Percentiles rank a stretch among this genome's conserved stretches.
phyloP scores from a whole-genome alignment of 768 basidiomycete genomes.

The Vararia minispora region DNA sequence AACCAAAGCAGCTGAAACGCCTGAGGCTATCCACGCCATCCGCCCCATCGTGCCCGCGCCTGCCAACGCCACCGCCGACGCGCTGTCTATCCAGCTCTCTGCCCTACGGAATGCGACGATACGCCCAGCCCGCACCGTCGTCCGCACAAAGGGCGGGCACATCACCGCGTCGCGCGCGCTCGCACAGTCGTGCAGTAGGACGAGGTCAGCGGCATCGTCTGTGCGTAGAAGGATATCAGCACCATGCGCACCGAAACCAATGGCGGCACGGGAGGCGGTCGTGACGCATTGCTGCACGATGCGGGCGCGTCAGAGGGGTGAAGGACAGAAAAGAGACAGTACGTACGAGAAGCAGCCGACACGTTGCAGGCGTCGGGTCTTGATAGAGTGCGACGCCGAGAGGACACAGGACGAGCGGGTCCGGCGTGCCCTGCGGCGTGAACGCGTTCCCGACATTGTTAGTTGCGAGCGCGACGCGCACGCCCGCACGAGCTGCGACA shows the following conservation, averaged over 20 bases:
- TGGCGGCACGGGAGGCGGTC: conserved; percentile 38
- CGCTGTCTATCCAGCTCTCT: conserved; percentile 28
- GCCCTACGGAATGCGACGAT: conserved; percentile 31
- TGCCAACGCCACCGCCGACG: too few relatives aligned
- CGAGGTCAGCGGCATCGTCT: conserved; percentile 44
- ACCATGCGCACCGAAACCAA: conserved; percentile 24
- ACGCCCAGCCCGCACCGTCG: conserved; percentile 35
- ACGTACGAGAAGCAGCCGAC: conserved; percentile 37
- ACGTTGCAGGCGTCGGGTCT: conserved; percentile 35
- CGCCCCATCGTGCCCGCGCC: too few relatives aligned
- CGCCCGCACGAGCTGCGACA: conserved; percentile 30
- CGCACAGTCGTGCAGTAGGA: conserved; percentile 40
- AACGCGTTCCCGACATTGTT: conserved; percentile 62
- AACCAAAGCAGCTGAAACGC: too few relatives aligned
- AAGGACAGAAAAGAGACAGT: conserved; percentile 2
- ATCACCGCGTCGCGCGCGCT: conserved; percentile 36
- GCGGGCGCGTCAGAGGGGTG: not conserved
- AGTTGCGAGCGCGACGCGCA: conserved; percentile 44
- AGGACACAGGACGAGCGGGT: conserved; percentile 48
- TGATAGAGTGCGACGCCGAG: conserved; percentile 53
- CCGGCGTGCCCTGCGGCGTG: conserved; percentile 55
- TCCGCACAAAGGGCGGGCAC: conserved; percentile 37
- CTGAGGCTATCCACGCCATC: too few relatives aligned
- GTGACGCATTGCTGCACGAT: conserved; percentile 36
- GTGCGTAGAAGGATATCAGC: conserved; percentile 24